Evolutionary conservation across 306 rosid species (phyloP).

Genomic region (Rubus parviflorus): DNA sequence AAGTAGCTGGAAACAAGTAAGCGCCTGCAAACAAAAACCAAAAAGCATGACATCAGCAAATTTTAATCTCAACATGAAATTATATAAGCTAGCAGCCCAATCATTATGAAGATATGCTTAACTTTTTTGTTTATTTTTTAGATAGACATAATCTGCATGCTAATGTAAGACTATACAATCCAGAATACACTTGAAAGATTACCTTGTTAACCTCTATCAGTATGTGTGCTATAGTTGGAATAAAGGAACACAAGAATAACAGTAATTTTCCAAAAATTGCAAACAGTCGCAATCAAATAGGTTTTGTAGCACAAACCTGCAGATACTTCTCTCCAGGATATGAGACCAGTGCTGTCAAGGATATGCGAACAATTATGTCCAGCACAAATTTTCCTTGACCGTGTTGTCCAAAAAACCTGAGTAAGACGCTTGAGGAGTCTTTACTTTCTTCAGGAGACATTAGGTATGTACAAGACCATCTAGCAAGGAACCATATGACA

Average conservation of each 20-base stretch:
- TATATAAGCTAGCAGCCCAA: neutral
- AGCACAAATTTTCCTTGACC: constrained; percentile 81
- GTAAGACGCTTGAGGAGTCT: constrained; percentile 52
- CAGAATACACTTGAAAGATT: too few species aligned
- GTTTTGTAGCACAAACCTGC: constrained; percentile 61
- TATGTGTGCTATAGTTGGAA: constrained; percentile 11
- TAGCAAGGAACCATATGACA: constrained; percentile 90
- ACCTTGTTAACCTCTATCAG: neutral
- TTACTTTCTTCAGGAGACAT: constrained; percentile 66
- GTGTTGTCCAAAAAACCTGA: constrained; percentile 73
- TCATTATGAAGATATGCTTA: neutral
- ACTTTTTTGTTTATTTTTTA: too few species aligned
- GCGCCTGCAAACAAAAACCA: constrained; percentile 52
- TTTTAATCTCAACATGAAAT: constrained; percentile 1
- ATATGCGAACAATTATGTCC: constrained; percentile 78
- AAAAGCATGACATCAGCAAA: constrained; percentile 19
- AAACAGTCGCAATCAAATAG: constrained; percentile 23
- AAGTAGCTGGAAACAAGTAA: constrained; percentile 79
- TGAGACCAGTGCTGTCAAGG: constrained; percentile 62
- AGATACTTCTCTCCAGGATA: constrained; percentile 91
- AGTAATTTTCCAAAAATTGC: constrained; percentile 12
- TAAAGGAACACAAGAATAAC: constrained; percentile 15
- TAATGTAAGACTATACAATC: neutral
- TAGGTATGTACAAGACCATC: constrained; percentile 90
- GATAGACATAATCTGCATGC: too few species aligned